Evolutionary conservation across 2,329 filamentous ascomycete species (phyloP).

Genomic region (Xylaria sp.): DNA sequence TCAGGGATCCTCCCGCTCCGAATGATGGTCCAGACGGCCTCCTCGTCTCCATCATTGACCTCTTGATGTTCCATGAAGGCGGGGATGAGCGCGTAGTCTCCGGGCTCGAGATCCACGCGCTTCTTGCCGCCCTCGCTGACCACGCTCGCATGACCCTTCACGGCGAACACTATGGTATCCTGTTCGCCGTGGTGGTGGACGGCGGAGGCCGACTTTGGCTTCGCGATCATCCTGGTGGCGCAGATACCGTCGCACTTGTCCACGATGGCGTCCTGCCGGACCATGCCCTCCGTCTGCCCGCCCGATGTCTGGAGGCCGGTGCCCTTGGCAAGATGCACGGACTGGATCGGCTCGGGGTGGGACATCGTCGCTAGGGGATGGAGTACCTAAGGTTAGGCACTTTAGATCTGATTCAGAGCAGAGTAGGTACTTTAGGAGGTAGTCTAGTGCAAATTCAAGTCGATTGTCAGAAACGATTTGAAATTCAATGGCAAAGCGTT

Average conservation of each 20-base stretch:
- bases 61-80: slow-evolving; percentile 58
- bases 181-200: slow-evolving; percentile 58
- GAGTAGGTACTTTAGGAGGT: no score
- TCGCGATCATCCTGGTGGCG: slow-evolving; percentile 51
- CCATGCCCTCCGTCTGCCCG: slow-evolving; percentile 56
- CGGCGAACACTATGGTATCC: slow-evolving; percentile 57
- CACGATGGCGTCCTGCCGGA: slow-evolving; percentile 49
- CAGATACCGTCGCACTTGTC: slow-evolving; percentile 51
- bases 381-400: background rate
- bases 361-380: slow-evolving; percentile 21
- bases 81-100: slow-evolving; percentile 58
- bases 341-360: slow-evolving; percentile 31
- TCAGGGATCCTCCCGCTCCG: slow-evolving; percentile 50
- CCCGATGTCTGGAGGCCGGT: slow-evolving; percentile 42
- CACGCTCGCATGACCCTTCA: slow-evolving; percentile 50
- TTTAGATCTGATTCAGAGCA: background rate
- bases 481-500: no score
- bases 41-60: slow-evolving; percentile 57
- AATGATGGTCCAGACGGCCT: slow-evolving; percentile 57
- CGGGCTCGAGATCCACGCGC: slow-evolving; percentile 49
- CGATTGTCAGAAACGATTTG: no score
- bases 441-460: no score
- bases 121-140: slow-evolving; percentile 52
- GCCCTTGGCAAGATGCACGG: slow-evolving; percentile 42
- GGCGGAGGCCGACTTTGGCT: slow-evolving; percentile 49